Evolutionary conservation across 2,329 filamentous ascomycete genomes (phyloP).

Genomic region (Ophiocordyceps camponoti-rufipedis): DNA sequence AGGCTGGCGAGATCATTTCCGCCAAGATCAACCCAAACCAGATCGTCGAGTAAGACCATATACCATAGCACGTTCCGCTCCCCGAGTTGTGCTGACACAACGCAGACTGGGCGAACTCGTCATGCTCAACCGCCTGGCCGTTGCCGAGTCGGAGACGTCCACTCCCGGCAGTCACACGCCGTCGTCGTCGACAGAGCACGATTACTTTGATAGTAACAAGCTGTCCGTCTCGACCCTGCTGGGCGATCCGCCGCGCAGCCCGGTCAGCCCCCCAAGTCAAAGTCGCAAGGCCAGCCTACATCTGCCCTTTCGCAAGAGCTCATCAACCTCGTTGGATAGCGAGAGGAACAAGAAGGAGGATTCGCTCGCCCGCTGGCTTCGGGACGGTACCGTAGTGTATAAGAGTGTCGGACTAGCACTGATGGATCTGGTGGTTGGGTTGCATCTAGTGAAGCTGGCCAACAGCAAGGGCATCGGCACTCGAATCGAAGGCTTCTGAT

Average conservation of each 20-base stretch:
- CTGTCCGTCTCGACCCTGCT: constrained; percentile 24
- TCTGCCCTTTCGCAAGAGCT: constrained; percentile 12
- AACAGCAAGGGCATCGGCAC: constrained; percentile 34
- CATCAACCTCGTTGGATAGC: constrained; percentile 11
- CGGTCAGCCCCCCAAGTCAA: constrained; percentile 12
- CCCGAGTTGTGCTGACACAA: not conserved
- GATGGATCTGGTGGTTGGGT: constrained; percentile 47
- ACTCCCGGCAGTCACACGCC: constrained; percentile 11
- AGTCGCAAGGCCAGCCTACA: constrained; percentile 15
- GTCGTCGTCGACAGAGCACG: constrained; percentile 2
- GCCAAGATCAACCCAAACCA: constrained; percentile 55
- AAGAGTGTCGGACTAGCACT: constrained; percentile 49
- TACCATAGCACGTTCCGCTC: not conserved
- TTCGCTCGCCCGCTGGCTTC: constrained; percentile 35
- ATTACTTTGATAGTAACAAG: constrained; percentile 12
- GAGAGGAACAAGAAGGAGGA: constrained; percentile 26
- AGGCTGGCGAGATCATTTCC: constrained; percentile 75
- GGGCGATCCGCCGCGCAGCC: constrained; percentile 9
- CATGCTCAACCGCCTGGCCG: constrained; percentile 31
- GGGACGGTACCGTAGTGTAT: constrained; percentile 46
- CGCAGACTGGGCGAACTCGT: constrained; percentile 57
- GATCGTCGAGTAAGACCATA: constrained; percentile 49
- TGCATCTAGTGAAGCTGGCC: constrained; percentile 37
- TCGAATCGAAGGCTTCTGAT: constrained; percentile 18
- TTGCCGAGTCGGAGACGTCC: constrained; percentile 20